Base-by-base conservation (phyloP, 2,329 filamentous ascomycete genomes). In the Harringtonia lauricola region DNA sequence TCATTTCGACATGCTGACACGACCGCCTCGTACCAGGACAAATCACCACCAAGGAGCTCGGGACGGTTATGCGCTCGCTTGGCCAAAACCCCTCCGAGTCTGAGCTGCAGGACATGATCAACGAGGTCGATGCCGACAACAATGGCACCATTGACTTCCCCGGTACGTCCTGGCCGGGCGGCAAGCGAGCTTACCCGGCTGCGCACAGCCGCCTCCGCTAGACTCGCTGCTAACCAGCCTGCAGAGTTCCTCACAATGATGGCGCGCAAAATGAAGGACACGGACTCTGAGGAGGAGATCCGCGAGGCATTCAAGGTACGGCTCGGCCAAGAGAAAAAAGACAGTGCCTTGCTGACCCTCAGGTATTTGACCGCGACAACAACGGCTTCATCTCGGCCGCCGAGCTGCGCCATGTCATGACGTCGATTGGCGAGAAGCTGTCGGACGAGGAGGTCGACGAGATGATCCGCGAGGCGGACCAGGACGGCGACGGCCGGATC, bases 221-320 rank as follows among this genome's bases (percentile, higher is more conserved):
- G 24, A 26, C 24, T 10, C 6, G 24, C 7, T 22, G 38, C 46
- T 47, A 22, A 45, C 10, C 41, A 2, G 12, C n/a, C 15, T 42
- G 36, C 59, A 90, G 86, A 92, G 62, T 92, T 92, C 67, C 72
- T 92, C 49, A 92, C 86, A 51, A 92, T 92, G 86, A 92, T 92
- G 86, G 86, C 86, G 48, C 79, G 86, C 59, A 92, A 92, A 71
- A 92, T 92, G 86, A 90, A 90, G 74, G 86, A 90, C 58, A 92
- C 86, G 54, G 86, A 92, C 61, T 90, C 85, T 39, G 86, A 92
- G 67, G 86, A 92, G 68, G 86, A 92, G 64, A 92, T 92, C 55
- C 79, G 86, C 57, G 86, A 90, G 64, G 85, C 85, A 14, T 90
- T 90, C 77, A 89, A 89, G 74, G 83, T 86, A 43, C 36, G 61